Base-by-base conservation (phyloP, 1,284 basidiomycete species). In the Ganoderma meredithae region DNA sequence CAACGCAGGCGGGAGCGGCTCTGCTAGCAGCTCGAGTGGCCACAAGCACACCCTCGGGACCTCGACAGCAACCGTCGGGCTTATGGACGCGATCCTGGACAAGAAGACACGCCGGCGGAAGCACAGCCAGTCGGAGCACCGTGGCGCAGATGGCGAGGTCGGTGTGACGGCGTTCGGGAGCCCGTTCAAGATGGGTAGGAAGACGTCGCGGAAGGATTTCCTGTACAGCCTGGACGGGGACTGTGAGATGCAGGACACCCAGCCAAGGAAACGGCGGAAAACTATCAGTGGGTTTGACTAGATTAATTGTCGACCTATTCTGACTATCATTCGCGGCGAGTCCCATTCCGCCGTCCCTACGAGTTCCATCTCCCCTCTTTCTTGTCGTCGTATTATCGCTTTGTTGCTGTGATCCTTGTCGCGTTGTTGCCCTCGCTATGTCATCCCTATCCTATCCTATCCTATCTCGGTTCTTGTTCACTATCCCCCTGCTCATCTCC, bases 11-110 rank as follows among this genome's bases (percentile, higher is more conserved):
- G n/a, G 52, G 1, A 63, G 67, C 13, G 63, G 66, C 58, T 62
- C 68, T 27, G 55, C 69, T 36, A 62, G 67, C 10, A 69, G 68
- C 63, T 64, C 66, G 2, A 67, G 66, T 47, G 65, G 65, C 4
- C 69, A 71, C 65, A 68, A 70, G 67, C 52, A 53, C 25, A 31
- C 52, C 25, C 25, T 53, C 6, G 52, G 52, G 13, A 65, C 68
- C 56, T 61, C 60, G 12, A 60, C 58, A 12, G 58, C 58, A 2
- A 59, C 58, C 10, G 58, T 64, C 12, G 77, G 77, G 8, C 71
- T 79, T 25, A 76, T 78, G 76, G 78, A 77, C 60, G 76, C 75
- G 15, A 74, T 79, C 60, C 72, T 74, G 58, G 72, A 73, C 41
- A 72, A 60, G 62, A 63, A 68, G 22, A 65, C 66, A 8, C 65